Percentiles rank a stretch among this genome's conserved stretches.
Conservation (phyloP, 176 grass and related monocot genomes). For the Eleusine indica region DNA sequence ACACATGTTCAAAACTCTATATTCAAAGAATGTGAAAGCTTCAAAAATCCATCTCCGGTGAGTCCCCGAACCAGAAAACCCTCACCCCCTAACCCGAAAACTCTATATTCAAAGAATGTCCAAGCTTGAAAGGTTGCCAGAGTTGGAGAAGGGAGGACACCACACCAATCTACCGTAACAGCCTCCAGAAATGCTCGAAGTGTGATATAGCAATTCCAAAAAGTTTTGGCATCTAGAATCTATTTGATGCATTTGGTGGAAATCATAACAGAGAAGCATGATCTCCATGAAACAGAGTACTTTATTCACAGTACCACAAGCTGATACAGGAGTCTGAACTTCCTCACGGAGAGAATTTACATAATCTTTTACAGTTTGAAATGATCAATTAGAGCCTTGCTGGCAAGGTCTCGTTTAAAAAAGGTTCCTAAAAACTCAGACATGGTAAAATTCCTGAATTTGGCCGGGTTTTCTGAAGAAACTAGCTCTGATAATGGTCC, state of each 20-base stretch:
- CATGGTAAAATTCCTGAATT: conserved; percentile 64
- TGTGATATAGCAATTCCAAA: too few species aligned
- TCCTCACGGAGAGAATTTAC: background rate
- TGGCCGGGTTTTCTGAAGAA: conserved; percentile 52
- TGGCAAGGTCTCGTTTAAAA: conserved; percentile 64
- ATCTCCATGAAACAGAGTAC: background rate
- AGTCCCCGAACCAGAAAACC: too few species aligned
- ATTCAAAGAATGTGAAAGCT: background rate
- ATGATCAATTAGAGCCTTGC: conserved; percentile 65
- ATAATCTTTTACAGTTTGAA: conserved; percentile 54
- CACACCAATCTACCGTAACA: too few species aligned
- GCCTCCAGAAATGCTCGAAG: too few species aligned
- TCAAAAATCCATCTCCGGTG: too few species aligned
- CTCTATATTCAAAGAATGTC: too few species aligned
- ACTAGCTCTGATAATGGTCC: conserved; percentile 63
- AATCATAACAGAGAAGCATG: background rate
- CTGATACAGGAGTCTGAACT: background rate
- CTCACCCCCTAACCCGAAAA: too few species aligned
- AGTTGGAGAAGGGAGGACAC: too few species aligned
- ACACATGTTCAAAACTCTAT: background rate
- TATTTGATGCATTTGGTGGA: background rate
- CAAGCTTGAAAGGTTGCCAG: too few species aligned
- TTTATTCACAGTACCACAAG: background rate
- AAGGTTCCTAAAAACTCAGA: conserved; percentile 64
- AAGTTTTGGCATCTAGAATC: background rate